These are phyloP conservation scores for Gossypium trilobum DNA, from an alignment of 441 rosid genomes.

Conservation along the genomic window DNA sequence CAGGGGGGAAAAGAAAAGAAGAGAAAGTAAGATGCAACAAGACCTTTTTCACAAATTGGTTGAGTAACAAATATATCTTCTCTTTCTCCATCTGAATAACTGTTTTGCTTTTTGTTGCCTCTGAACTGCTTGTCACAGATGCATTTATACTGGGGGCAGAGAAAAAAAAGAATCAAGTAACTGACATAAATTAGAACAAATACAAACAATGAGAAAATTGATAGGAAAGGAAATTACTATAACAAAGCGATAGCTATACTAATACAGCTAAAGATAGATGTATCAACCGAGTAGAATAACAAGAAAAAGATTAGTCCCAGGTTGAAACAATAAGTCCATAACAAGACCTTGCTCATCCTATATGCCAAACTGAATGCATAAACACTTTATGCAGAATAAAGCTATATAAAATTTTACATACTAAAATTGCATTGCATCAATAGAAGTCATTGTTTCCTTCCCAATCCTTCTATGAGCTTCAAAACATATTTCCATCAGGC, in stretches of 20 bases:
- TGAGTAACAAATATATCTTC: conserved; percentile 72
- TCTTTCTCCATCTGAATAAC: conserved; percentile 81
- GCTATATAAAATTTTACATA: background rate
- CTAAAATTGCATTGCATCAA: conserved; percentile 2
- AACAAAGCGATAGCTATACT: background rate
- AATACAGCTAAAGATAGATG: background rate
- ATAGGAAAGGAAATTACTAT: background rate
- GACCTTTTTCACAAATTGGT: conserved; percentile 59
- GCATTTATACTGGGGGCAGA: conserved; percentile 58
- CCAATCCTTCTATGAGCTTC: background rate
- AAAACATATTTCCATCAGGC: background rate
- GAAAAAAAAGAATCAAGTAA: background rate
- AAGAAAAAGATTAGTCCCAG: background rate
- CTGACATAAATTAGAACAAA: background rate
- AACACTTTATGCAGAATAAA: background rate
- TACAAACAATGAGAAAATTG: background rate
- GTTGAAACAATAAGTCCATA: background rate
- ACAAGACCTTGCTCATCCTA: conserved; percentile 1
- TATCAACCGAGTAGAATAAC: background rate
- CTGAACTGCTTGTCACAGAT: conserved; percentile 89
- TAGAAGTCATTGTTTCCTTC: background rate
- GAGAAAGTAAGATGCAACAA: background rate
- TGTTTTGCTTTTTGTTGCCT: conserved; percentile 79
- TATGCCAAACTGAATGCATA: background rate
- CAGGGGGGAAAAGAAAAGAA: background rate